Evolutionary conservation across 2,329 filamentous ascomycete species (phyloP), one percentile per base, ranked within the genome.

Genomic region (Sporothrix dimorphospora): DNA sequence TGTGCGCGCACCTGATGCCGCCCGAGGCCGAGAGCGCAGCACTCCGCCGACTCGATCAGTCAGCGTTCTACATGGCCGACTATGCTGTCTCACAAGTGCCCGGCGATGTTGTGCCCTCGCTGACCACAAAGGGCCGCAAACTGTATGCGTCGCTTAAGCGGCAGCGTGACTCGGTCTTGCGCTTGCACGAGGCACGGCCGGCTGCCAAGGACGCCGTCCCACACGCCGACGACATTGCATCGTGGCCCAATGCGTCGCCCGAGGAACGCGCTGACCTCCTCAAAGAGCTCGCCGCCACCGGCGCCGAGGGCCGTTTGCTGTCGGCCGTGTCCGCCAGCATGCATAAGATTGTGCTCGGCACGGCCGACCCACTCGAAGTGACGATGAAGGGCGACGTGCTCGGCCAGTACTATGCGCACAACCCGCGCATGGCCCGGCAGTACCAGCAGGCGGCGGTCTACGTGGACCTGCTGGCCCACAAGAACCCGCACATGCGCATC

Each of bases 401-500:
- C 9, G 73, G 67, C 21, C 71, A 71, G 57, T 75, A 75, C 71
- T 76, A 76, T n/a, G 73, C 72, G 4, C 66, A 75, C n/a, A 75
- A 75, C 71, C 72, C 73, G 57, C 74, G 74, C 57, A 73, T 76
- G 75, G 66, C 53, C n/a, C 75, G 75, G n/a, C 74, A 75, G 71
- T 75, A 75, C 72, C 45, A 67, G 49, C 74, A 75, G 63, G 74
- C 74, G 1, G 74, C 73, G 5, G 73, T 75, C 0, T 75, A 73
- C 40, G 69, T 72, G 19, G 73, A 73, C 27, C 71, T 75, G 45
- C 55, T 75, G 45, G 74, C 74, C 0, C 74, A 76, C 68, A 78
- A 79, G 74, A 72, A 78, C 38, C 78, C 78, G 0, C 74, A 75
- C 8, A 73, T 76, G 5, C 75, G 74, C 38, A 79, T 85, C 51